Evolutionary conservation across 2,329 filamentous ascomycete genomes (phyloP).

Genomic region (Exophiala calicioides): DNA sequence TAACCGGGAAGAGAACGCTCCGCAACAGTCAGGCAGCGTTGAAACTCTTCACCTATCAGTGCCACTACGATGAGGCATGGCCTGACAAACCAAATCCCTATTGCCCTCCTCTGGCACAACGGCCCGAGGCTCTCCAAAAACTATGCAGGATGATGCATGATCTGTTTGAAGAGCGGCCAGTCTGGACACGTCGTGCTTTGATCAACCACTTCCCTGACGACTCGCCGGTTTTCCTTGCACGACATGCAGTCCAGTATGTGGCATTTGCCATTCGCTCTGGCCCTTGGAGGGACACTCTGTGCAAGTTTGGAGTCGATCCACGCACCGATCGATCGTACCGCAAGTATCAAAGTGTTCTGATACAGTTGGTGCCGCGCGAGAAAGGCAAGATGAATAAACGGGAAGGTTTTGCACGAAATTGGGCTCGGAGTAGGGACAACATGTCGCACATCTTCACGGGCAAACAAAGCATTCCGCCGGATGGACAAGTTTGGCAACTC

Average conservation of each 20-base stretch:
- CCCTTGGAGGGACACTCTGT: constrained; percentile 85
- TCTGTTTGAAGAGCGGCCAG: constrained; percentile 71
- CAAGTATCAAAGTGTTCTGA: constrained; percentile 84
- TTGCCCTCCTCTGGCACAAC: constrained; percentile 14
- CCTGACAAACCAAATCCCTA: constrained; percentile 50
- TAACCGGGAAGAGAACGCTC: constrained; percentile 60
- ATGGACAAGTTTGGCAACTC: constrained; percentile 91
- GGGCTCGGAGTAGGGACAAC: constrained; percentile 32
- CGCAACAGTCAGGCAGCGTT: constrained; percentile 57
- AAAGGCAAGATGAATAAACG: constrained; percentile 22
- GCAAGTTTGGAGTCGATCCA: constrained; percentile 84
- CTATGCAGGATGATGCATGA: constrained; percentile 57
- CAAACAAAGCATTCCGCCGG: constrained; percentile 64
- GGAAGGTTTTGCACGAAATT: constrained; percentile 19
- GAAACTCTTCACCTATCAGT: constrained; percentile 61
- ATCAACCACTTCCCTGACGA: constrained; percentile 66
- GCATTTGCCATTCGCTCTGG: constrained; percentile 92
- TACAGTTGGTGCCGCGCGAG: constrained; percentile 61
- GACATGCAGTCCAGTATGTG: constrained; percentile 76
- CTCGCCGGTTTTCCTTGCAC: constrained; percentile 59
- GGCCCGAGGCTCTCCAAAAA: constrained; percentile 8
- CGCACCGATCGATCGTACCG: constrained; percentile 74
- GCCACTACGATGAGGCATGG: constrained; percentile 60
- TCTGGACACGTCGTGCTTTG: constrained; percentile 83
- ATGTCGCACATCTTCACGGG: constrained; percentile 78